Base-by-base conservation (phyloP, 768 basidiomycete genomes). In the Tulasnella sp. region DNA sequence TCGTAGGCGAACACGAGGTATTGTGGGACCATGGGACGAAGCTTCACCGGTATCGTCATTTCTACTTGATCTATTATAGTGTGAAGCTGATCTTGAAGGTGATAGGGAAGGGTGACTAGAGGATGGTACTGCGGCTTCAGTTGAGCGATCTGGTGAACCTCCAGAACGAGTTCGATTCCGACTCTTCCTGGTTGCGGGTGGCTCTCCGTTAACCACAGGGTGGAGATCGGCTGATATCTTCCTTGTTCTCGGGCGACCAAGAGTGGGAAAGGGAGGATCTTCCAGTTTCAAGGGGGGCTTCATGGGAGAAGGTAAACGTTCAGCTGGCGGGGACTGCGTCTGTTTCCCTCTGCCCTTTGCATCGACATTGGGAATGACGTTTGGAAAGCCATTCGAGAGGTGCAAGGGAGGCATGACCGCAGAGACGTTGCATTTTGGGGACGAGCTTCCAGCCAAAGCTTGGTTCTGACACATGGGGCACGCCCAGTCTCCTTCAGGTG, bases 401-500 rank as follows among this genome's bases (percentile, higher is more conserved):
- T 8, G 63, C 59, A 44, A 58, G 63, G 8, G 70, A 70, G 0
- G 69, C n/a, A 70, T 66, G 9, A 72, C 72, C 0, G 67, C 59
- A 44, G 45, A 47, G 32, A 9, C 42, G 31, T 31, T 44, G 28
- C n/a, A 53, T 32, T 37, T 63, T 61, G 50, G 35, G 40, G 28
- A 40, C 13, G 47, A 42, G 4, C 53, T 15, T 48, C 57, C 53
- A 9, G 37, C 29, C 27, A 50, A 45, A 47, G 43, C n/a, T 37
- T 44, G 53, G 32, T 16, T 71, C 72, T n/a, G n/a, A 61, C 85
- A 88, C 25, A 63, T 53, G 22, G 82, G 82, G 63, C 85, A 88
- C 59, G 76, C 72, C 83, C 83, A 90, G 62, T 72, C 71, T 58
- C 87, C 88, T 32, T 78, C 73, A 1, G 91, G 91, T 29, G 78